phyloP scores from a whole-genome alignment of 768 basidiomycete species.

The Mycena amicta region DNA sequence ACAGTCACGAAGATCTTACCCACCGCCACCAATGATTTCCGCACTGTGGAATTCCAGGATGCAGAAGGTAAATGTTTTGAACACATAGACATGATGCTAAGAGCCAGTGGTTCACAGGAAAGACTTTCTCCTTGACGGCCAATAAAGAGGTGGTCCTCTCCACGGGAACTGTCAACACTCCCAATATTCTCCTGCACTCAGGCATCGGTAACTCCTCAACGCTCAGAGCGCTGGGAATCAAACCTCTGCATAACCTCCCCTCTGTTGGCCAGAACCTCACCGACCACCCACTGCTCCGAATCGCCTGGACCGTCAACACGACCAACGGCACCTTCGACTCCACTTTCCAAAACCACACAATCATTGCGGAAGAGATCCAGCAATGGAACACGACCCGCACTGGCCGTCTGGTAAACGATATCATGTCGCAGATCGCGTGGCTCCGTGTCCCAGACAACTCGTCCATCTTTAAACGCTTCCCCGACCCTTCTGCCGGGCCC shows the following conservation, averaged over 20 bases:
- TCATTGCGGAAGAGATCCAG: constrained; percentile 24
- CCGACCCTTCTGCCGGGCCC: constrained; percentile 5
- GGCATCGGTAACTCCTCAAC: constrained; percentile 33
- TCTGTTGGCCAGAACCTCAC: constrained; percentile 35
- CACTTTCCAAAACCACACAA: constrained; percentile 25
- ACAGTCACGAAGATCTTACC: constrained; percentile 19
- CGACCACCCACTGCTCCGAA: constrained; percentile 31
- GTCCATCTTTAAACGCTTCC: background rate
- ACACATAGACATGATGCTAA: background rate
- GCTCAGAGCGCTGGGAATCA: constrained; percentile 27
- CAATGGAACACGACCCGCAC: constrained; percentile 33
- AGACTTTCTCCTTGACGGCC: constrained; percentile 23
- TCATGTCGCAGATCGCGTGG: constrained; percentile 28
- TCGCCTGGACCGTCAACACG: constrained; percentile 30
- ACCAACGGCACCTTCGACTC: constrained; percentile 28
- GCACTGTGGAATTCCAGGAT: constrained; percentile 24
- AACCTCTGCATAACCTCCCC: constrained; percentile 29
- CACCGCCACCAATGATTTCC: too few relatives aligned
- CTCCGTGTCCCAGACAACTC: constrained; percentile 16
- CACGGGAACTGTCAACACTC: constrained; percentile 39
- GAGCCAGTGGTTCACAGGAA: constrained; percentile 3
- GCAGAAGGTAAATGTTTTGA: background rate
- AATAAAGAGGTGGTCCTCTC: constrained; percentile 39
- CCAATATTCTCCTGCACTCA: constrained; percentile 36
- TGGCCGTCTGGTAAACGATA: constrained; percentile 30